These are phyloP conservation scores for Allium fistulosum DNA, from an alignment of 106 monocot species.

Conservation along the genomic window DNA sequence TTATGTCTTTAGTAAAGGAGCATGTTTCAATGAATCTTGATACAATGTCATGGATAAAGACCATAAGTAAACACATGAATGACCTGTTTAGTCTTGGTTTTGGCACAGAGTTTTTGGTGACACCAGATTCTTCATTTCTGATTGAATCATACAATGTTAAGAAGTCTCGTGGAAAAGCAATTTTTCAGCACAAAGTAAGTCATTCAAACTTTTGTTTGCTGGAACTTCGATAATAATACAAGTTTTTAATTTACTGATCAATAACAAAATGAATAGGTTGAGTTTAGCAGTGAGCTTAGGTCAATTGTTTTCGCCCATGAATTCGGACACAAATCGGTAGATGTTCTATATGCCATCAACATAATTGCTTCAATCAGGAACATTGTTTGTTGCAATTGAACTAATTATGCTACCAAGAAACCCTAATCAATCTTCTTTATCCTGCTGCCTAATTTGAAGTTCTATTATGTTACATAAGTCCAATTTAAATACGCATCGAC, in stretches of 20 bases:
- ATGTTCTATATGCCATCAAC: no score
- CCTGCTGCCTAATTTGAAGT: no score
- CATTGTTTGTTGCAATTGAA: neutral
- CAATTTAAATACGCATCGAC: neutral
- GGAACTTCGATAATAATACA: neutral
- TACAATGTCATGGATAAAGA: slow-evolving; percentile 39
- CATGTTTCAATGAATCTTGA: slow-evolving; percentile 22
- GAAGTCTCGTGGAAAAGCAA: slow-evolving; percentile 58
- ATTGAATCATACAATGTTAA: slow-evolving; percentile 51
- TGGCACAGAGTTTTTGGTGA: slow-evolving; percentile 60
- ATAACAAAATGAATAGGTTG: no score
- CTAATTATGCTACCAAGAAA: neutral
- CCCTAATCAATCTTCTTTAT: no score
- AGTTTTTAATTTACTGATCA: no score
- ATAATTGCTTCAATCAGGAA: neutral
- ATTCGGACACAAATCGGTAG: no score
- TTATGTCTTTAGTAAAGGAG: slow-evolving; percentile 36
- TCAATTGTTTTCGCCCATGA: no score
- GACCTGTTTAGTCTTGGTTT: slow-evolving; percentile 54
- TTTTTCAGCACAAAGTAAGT: slow-evolving; percentile 79
- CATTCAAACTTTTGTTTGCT: neutral
- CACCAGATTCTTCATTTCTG: slow-evolving; percentile 50
- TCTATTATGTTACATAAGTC: neutral
- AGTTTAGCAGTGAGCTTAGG: no score
- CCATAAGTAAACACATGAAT: slow-evolving; percentile 27